phyloP scores from a whole-genome alignment of 2,329 filamentous ascomycete species.

The Pseudogymnoascus sp. region DNA sequence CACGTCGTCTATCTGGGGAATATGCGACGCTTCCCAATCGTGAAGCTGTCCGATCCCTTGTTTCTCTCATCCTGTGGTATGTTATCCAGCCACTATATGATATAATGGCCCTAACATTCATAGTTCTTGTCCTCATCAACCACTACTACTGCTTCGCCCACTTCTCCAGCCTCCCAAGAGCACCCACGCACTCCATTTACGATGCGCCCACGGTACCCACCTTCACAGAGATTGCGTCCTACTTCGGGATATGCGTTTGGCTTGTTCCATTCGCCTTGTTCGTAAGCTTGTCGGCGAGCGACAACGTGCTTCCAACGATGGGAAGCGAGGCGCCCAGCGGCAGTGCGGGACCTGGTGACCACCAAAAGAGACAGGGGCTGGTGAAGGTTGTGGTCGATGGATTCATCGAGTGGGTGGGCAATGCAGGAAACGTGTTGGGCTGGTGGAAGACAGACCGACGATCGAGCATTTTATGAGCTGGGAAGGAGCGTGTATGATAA shows the following conservation, averaged over 20 bases:
- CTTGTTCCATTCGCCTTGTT: constrained; percentile 92
- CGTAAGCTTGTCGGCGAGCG: constrained; percentile 84
- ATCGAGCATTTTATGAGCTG: constrained; percentile 19
- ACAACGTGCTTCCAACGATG: constrained; percentile 92
- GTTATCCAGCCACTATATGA: constrained; percentile 22
- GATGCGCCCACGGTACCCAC: constrained; percentile 53
- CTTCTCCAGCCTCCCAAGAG: constrained; percentile 61
- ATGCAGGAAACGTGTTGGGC: constrained; percentile 22
- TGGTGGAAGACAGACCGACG: constrained; percentile 24
- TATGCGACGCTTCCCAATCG: constrained; percentile 63
- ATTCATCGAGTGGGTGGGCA: constrained; percentile 42
- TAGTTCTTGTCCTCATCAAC: constrained; percentile 75
- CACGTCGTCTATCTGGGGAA: constrained; percentile 87
- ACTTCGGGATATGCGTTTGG: constrained; percentile 96
- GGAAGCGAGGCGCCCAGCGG: constrained; percentile 55
- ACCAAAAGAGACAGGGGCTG: constrained; percentile 52
- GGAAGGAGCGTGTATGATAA: constrained; percentile 6
- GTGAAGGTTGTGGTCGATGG: constrained; percentile 56
- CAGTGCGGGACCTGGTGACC: constrained; percentile 23
- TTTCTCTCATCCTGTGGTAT: constrained; percentile 76
- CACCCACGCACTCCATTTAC: constrained; percentile 51
- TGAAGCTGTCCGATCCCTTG: constrained; percentile 78
- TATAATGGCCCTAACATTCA: constrained; percentile 10
- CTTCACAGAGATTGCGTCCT: constrained; percentile 91
- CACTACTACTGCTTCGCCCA: constrained; percentile 95